Percentiles rank a stretch among this genome's conserved stretches.
These are phyloP conservation scores for Neohortaea acidophila DNA, from an alignment of 495 filamentous ascomycete genomes.

Conservation along the genomic window DNA sequence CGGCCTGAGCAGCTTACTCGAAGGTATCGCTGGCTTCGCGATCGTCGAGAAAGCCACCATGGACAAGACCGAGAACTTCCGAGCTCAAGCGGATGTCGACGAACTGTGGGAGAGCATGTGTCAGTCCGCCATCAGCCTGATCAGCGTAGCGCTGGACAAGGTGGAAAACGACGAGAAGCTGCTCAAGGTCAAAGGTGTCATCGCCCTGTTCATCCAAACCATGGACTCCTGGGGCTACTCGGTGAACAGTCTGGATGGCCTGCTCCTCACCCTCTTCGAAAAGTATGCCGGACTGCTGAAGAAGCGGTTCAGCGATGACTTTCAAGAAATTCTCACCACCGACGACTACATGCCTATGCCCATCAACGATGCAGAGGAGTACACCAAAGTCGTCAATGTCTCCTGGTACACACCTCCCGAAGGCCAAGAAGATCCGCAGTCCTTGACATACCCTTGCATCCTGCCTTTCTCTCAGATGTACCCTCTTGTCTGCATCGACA, in stretches of 20 bases:
- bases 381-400: constrained; percentile 84
- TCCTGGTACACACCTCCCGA: constrained; percentile 77
- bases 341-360: constrained; percentile 99
- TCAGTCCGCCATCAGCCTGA: constrained; percentile 64
- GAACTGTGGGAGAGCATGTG: constrained; percentile 99
- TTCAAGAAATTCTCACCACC: constrained; percentile 87
- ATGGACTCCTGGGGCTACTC: constrained; percentile 94
- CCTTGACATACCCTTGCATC: constrained; percentile 72
- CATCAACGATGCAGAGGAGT: constrained; percentile 75
- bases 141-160: constrained; percentile 56
- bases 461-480: constrained; percentile 99
- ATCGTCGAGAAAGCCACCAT: constrained; percentile 92
- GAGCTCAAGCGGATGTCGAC: constrained; percentile 80
- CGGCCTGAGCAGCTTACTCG: constrained; percentile 69
- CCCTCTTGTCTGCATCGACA: constrained; percentile 91
- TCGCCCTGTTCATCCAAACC: constrained; percentile 91
- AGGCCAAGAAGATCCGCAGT: constrained; percentile 42
- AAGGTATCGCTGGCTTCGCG: constrained; percentile 89
- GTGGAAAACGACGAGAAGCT: constrained; percentile 73
- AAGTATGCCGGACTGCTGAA: constrained; percentile 92
- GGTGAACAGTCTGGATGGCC: constrained; percentile 61
- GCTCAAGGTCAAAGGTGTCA: constrained; percentile 77
- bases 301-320: constrained; percentile 76
- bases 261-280: constrained; percentile 72
- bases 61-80: constrained; percentile 63